Conservation (phyloP, 495 filamentous ascomycete species). For the Jackrogersella multiformis region DNA sequence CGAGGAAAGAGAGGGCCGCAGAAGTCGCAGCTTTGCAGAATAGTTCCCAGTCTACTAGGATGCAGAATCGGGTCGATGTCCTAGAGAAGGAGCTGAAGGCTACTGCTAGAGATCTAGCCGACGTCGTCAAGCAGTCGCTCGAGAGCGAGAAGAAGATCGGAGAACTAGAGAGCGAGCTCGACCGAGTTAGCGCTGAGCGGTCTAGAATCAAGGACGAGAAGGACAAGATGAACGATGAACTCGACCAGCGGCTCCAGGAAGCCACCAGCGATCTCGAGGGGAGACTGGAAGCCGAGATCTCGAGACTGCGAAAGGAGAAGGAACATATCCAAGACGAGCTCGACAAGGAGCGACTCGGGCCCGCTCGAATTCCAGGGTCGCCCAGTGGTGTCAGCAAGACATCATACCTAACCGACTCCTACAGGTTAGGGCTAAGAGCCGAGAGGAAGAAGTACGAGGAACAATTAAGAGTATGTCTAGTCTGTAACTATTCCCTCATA, state of each 20-base stretch:
- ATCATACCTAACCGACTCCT: constrained; percentile 47
- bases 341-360: constrained; percentile 55
- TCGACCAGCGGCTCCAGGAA: constrained; percentile 43
- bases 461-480: constrained; percentile 55
- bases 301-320: constrained; percentile 46
- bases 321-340: constrained; percentile 54
- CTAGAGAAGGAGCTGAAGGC: constrained; percentile 83
- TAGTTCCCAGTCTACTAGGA: constrained; percentile 69
- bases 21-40: constrained; percentile 75
- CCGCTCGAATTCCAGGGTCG: constrained; percentile 26
- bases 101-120: constrained; percentile 85
- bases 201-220: constrained; percentile 51
- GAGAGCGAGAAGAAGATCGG: constrained; percentile 87
- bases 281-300: constrained; percentile 49
- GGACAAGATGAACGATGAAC: constrained; percentile 43
- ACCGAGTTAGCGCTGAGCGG: constrained; percentile 47
- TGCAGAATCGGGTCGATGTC: constrained; percentile 67
- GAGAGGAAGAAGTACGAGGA: constrained; percentile 63
- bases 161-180: constrained; percentile 70
- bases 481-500: background rate
- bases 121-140: constrained; percentile 84
- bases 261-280: constrained; percentile 42
- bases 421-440: constrained; percentile 53
- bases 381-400: constrained; percentile 41
- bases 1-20: constrained; percentile 77